Percentiles rank a stretch among this genome's conserved stretches.
These are phyloP conservation scores for Boletellus ananas DNA, from an alignment of 768 basidiomycete species.

Conservation along the genomic window DNA sequence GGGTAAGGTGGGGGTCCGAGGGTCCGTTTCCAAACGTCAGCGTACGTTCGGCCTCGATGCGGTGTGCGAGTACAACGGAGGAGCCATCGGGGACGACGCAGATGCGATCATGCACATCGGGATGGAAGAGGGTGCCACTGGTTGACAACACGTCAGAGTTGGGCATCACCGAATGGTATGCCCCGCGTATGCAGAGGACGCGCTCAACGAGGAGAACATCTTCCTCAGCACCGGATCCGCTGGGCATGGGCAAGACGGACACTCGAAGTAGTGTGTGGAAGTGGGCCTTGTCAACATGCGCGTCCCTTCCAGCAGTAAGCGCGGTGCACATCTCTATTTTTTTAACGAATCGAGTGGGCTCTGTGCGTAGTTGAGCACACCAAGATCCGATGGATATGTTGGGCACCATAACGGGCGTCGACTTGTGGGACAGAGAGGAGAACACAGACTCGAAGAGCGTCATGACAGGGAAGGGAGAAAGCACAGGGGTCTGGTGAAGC, in stretches of 20 bases:
- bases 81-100: background rate
- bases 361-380: background rate
- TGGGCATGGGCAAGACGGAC: background rate
- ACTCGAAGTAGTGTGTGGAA: constrained; percentile 9
- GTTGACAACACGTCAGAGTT: background rate
- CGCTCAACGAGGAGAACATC: constrained; percentile 14
- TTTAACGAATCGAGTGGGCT: constrained; percentile 3
- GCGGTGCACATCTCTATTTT: constrained; percentile 14
- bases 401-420: background rate
- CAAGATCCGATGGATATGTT: constrained; percentile 6
- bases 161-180: constrained; percentile 2
- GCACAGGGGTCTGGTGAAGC: too few relatives aligned
- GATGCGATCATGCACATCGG: constrained; percentile 11
- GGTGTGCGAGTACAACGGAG: background rate
- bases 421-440: background rate
- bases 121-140: constrained; percentile 6
- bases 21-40: background rate
- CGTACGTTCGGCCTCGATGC: constrained; percentile 11
- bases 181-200: constrained; percentile 8
- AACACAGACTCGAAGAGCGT: constrained; percentile 1
- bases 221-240: background rate
- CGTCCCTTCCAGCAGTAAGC: background rate
- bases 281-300: background rate
- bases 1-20: background rate
- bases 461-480: background rate